phyloP scores from a whole-genome alignment of 2,329 filamentous ascomycete species.

The Penicillium sp. region DNA sequence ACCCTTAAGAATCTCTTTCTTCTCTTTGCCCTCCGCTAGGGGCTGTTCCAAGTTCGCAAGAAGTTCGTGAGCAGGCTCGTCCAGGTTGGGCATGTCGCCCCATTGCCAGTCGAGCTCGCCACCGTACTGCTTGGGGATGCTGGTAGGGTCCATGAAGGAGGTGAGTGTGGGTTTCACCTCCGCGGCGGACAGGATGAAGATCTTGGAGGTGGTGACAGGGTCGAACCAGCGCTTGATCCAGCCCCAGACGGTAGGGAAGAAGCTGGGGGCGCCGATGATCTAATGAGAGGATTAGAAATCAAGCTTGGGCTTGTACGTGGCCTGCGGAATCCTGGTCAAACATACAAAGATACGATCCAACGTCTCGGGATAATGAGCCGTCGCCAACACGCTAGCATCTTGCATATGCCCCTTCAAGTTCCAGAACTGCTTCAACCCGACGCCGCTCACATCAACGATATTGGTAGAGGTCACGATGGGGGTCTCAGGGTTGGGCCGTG shows the following conservation, averaged over 20 bases:
- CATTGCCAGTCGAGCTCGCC: constrained; percentile 82
- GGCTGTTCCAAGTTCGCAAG: constrained; percentile 34
- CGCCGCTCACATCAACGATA: constrained; percentile 88
- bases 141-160: constrained; percentile 75
- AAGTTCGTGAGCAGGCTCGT: constrained; percentile 48
- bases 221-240: constrained; percentile 97
- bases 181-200: constrained; percentile 76
- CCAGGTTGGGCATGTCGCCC: constrained; percentile 73
- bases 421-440: constrained; percentile 93
- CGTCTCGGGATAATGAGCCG: constrained; percentile 93
- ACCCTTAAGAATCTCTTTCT: constrained; percentile 36
- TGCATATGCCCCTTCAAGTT: constrained; percentile 94
- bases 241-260: constrained; percentile 88
- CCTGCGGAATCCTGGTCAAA: neutral
- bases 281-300: constrained; percentile 26
- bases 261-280: constrained; percentile 85
- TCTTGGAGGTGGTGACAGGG: constrained; percentile 91
- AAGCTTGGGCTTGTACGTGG: neutral
- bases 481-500: constrained; percentile 72
- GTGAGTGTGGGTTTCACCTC: constrained; percentile 78
- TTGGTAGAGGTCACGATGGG: constrained; percentile 92
- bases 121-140: constrained; percentile 89
- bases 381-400: constrained; percentile 82
- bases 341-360: constrained; percentile 75
- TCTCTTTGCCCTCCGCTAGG: constrained; percentile 26